These are phyloP conservation scores for Zygnema cylindricum DNA, from an alignment of 139 green algal species.

Conservation along the genomic window DNA sequence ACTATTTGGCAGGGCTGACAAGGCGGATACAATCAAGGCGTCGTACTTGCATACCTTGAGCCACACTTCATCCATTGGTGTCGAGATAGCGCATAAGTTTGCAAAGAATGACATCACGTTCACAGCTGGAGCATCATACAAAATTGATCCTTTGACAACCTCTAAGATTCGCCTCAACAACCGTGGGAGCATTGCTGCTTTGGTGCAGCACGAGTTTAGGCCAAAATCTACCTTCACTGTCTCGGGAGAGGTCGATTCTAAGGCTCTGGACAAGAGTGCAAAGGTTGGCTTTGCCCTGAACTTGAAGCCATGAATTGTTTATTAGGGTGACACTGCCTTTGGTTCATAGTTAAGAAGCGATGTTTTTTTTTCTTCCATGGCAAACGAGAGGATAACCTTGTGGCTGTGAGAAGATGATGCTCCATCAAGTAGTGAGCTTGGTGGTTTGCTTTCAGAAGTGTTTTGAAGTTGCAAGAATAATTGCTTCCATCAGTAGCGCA, in stretches of 20 bases:
- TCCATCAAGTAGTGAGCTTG: neutral
- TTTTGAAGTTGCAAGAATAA: neutral
- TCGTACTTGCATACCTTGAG: conserved; percentile 58
- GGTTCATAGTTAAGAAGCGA: neutral
- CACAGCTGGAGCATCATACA: conserved; percentile 43
- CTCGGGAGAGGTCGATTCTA: conserved; percentile 58
- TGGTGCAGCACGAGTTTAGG: conserved; percentile 59
- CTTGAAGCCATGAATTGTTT: conserved; percentile 36
- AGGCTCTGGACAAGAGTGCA: conserved; percentile 58
- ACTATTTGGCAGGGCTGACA: conserved; percentile 55
- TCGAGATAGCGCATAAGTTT: conserved; percentile 57
- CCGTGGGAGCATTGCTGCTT: conserved; percentile 46
- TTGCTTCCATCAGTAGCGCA: neutral
- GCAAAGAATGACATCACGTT: conserved; percentile 60
- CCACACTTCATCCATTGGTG: conserved; percentile 24
- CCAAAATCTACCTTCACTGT: conserved; percentile 54
- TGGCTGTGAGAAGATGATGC: neutral
- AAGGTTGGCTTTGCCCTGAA: conserved; percentile 53
- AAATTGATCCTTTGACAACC: conserved; percentile 41
- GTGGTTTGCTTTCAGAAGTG: neutral
- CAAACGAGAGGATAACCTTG: neutral
- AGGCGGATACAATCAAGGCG: conserved; percentile 61
- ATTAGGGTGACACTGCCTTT: neutral
- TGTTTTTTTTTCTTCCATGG: neutral
- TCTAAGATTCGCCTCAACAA: conserved; percentile 54